Evolutionary conservation across 1,284 basidiomycete genomes (phyloP).

Genomic region (Moniliophthora roreri): DNA sequence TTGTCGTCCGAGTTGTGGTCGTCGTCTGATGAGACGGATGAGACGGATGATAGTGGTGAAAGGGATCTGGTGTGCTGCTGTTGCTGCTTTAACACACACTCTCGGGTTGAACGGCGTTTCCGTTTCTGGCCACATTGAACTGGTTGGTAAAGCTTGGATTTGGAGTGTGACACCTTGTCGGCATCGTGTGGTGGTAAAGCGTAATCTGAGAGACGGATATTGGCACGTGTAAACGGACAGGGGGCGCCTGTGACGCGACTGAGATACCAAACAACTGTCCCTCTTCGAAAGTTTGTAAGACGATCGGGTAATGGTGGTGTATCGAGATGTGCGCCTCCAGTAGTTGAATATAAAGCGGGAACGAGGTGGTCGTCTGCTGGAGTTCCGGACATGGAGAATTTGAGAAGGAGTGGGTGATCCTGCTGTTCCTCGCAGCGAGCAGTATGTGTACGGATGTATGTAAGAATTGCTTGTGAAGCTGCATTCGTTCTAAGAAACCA

Average conservation of each 20-base stretch:
- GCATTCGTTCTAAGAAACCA: slow-evolving; percentile 57
- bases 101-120: slow-evolving; percentile 46
- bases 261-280: slow-evolving; percentile 78
- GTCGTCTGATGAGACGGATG: slow-evolving; percentile 23
- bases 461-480: slow-evolving; percentile 76
- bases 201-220: slow-evolving; percentile 71
- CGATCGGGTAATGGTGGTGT: slow-evolving; percentile 30
- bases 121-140: slow-evolving; percentile 66
- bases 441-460: slow-evolving; percentile 71
- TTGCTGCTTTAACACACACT: slow-evolving; percentile 12
- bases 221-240: slow-evolving; percentile 69
- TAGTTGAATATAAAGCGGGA: slow-evolving; percentile 66
- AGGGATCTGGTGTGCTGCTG: slow-evolving; percentile 20
- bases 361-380: slow-evolving; percentile 67
- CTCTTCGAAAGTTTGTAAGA: slow-evolving; percentile 72
- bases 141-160: slow-evolving; percentile 8
- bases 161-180: not conserved
- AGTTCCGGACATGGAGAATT: slow-evolving; percentile 71
- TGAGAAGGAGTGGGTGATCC: slow-evolving; percentile 70
- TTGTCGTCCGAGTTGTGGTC: slow-evolving; percentile 60
- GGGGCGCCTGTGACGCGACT: slow-evolving; percentile 69
- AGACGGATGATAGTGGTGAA: slow-evolving; percentile 27
- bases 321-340: slow-evolving; percentile 61
- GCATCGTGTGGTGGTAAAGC: slow-evolving; percentile 33
- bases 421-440: slow-evolving; percentile 67